Conservation (phyloP, 2,329 filamentous ascomycete genomes). For the Pseudogymnoascus destructans region DNA sequence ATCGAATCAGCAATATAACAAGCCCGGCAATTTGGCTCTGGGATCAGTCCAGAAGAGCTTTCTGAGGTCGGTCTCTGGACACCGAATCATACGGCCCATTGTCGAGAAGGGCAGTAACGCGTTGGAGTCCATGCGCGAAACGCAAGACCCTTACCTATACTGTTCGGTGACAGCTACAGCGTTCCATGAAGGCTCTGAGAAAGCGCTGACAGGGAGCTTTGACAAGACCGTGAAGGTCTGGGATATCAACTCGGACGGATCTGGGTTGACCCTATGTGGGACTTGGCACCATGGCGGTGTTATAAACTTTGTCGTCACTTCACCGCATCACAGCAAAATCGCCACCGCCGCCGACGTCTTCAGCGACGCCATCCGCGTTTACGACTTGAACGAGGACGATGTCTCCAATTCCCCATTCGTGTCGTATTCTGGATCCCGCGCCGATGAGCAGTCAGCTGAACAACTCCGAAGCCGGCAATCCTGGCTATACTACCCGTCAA, state of each 20-base stretch:
- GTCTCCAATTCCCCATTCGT: constrained; percentile 23
- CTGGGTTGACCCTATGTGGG: constrained; percentile 32
- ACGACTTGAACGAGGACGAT: constrained; percentile 32
- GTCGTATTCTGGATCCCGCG: constrained; percentile 21
- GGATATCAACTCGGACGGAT: constrained; percentile 31
- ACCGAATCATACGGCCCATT: constrained; percentile 41
- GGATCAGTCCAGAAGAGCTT: constrained; percentile 35
- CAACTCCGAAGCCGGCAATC: constrained; percentile 24
- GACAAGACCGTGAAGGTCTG: constrained; percentile 49
- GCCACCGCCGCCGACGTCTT: constrained; percentile 47
- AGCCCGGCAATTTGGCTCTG: constrained; percentile 46
- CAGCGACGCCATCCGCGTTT: constrained; percentile 42
- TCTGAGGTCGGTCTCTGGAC: constrained; percentile 40
- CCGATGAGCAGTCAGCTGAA: constrained; percentile 15
- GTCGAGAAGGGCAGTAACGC: constrained; percentile 43
- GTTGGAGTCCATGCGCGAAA: constrained; percentile 41
- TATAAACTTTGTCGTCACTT: constrained; percentile 49
- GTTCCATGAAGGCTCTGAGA: constrained; percentile 33
- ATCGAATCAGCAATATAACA: constrained; percentile 55
- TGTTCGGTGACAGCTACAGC: constrained; percentile 50
- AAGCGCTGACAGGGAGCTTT: constrained; percentile 47
- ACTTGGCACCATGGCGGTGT: constrained; percentile 45
- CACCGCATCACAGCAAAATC: constrained; percentile 34
- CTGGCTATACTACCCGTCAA: constrained; percentile 51
- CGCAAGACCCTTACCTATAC: constrained; percentile 50